phyloP scores from a whole-genome alignment of 768 basidiomycete genomes.

The Suillus decipiens region DNA sequence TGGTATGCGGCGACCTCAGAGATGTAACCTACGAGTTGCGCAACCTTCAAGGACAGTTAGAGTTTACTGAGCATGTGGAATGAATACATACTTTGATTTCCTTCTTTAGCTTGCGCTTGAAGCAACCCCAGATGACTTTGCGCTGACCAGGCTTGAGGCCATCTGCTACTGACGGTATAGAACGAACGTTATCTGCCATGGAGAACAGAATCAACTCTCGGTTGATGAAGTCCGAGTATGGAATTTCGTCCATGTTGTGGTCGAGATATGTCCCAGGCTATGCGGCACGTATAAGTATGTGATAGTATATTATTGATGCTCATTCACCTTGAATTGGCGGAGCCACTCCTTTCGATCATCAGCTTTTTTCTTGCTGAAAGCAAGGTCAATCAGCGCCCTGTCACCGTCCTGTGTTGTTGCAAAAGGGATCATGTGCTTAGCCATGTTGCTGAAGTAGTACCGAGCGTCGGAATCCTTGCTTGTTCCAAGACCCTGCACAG shows the following conservation, averaged over 20 bases:
- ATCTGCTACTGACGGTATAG: conserved; percentile 92
- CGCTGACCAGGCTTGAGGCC: conserved; percentile 97
- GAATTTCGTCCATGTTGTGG: conserved; percentile 83
- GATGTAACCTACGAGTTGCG: conserved; percentile 94
- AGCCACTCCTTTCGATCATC: conserved; percentile 99
- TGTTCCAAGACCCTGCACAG: conserved; percentile 89
- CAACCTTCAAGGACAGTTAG: conserved; percentile 54
- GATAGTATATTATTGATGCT: no score
- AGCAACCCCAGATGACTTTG: conserved; percentile 95
- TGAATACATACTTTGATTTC: conserved; percentile 74
- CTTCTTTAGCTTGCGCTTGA: conserved; percentile 89
- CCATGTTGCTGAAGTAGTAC: conserved; percentile 90
- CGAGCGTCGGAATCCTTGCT: conserved; percentile 88
- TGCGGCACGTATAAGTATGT: neutral
- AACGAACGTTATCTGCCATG: conserved; percentile 98
- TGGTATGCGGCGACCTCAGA: conserved; percentile 94
- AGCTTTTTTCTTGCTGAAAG: conserved; percentile 99
- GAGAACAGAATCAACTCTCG: conserved; percentile 97
- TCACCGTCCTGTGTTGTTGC: conserved; percentile 79
- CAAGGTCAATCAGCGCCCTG: conserved; percentile 88
- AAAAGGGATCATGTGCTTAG: conserved; percentile 94
- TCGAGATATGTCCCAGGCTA: conserved; percentile 94
- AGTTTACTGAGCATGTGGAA: neutral
- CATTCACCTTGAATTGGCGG: conserved; percentile 78
- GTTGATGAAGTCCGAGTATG: conserved; percentile 95